Percentiles rank a stretch among this genome's conserved stretches.
These are phyloP conservation scores for Capsicum chinense DNA, from an alignment of 257 asterid species.

Conservation along the genomic window DNA sequence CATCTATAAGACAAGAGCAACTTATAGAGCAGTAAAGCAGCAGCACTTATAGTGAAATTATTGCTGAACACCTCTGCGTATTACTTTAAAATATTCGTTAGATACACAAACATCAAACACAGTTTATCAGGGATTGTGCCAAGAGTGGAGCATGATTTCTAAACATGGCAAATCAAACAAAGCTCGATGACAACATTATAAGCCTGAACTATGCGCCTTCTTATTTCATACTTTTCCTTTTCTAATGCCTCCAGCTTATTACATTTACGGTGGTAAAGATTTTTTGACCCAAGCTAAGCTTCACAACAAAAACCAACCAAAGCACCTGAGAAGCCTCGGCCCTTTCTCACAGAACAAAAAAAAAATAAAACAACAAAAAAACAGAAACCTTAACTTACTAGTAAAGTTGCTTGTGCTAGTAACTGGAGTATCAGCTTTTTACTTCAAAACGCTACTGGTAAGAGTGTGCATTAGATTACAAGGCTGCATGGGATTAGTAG, in stretches of 20 bases:
- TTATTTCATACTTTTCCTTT: conserved; percentile 24
- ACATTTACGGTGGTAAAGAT: conserved; percentile 6
- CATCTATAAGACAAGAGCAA: not conserved
- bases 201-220: not conserved
- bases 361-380: not conserved
- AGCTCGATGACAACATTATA: not conserved
- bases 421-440: not conserved
- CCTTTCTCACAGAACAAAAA: not conserved
- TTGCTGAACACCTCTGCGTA: not conserved
- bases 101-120: not conserved
- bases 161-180: not conserved
- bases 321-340: not conserved
- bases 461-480: conserved; percentile 22
- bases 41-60: not conserved
- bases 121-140: not conserved
- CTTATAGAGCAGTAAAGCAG: not conserved
- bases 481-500: conserved; percentile 23
- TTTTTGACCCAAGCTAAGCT: conserved; percentile 10
- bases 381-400: conserved; percentile 22
- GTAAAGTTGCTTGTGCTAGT: conserved; percentile 9
- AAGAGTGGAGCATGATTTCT: not conserved
- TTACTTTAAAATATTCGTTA: not conserved
- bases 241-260: conserved; percentile 27
- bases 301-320: conserved; percentile 6
- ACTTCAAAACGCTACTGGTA: conserved; percentile 9